Conservation (phyloP, 2,329 filamentous ascomycete genomes). For the Penicillium sp. region DNA sequence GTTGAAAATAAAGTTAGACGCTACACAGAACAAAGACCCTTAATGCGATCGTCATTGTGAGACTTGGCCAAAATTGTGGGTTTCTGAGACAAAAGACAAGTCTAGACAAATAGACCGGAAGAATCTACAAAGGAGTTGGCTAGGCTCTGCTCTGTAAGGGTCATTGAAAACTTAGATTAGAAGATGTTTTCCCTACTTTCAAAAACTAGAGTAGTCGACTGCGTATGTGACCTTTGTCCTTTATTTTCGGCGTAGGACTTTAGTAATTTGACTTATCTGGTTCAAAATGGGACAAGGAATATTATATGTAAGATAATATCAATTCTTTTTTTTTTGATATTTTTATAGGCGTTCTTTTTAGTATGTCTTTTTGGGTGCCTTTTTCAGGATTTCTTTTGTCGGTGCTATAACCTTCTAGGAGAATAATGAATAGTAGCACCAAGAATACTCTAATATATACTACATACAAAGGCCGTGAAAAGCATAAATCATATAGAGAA, state of each 20-base stretch:
- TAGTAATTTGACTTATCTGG: not conserved
- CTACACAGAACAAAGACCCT: not conserved
- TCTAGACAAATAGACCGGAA: not conserved
- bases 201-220: not conserved
- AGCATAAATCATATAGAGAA: not conserved
- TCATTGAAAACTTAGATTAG: not conserved
- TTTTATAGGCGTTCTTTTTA: too few relatives aligned
- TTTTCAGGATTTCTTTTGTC: not conserved
- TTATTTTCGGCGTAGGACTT: not conserved
- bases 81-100: not conserved
- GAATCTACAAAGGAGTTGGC: not conserved
- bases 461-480: not conserved
- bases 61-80: not conserved
- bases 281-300: not conserved
- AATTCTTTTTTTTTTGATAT: not conserved
- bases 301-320: not conserved
- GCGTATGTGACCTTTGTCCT: not conserved
- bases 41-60: not conserved
- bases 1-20: not conserved
- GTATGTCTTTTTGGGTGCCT: too few relatives aligned
- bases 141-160: not conserved
- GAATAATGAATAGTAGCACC: not conserved
- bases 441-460: not conserved
- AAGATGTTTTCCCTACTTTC: not conserved
- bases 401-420: not conserved